Conservation (phyloP, 1,284 basidiomycete species). For the Irpex rosettiformis region DNA sequence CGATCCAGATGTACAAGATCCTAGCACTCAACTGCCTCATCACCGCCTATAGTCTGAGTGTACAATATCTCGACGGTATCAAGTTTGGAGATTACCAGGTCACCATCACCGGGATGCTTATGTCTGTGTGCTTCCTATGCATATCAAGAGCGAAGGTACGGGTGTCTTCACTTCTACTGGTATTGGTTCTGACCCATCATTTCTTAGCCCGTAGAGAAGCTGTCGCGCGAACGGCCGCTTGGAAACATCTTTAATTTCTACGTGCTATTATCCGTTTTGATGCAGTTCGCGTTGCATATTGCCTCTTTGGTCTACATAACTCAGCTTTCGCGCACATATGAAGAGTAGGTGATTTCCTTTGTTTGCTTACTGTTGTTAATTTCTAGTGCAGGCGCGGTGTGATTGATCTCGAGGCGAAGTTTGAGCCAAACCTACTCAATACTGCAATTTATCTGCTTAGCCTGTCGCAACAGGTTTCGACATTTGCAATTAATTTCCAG, state of each 20-base stretch:
- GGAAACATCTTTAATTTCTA: conserved; percentile 96
- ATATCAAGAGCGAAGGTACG: conserved; percentile 93
- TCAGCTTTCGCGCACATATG: conserved; percentile 69
- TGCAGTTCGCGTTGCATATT: conserved; percentile 93
- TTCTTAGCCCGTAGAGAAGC: conserved; percentile 81
- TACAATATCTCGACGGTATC: conserved; percentile 95
- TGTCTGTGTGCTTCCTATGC: conserved; percentile 96
- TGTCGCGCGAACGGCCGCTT: conserved; percentile 86
- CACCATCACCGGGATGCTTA: conserved; percentile 90
- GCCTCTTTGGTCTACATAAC: conserved; percentile 89
- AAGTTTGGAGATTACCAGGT: conserved; percentile 98
- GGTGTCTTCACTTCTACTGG: neutral
- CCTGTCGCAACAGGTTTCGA: conserved; percentile 93
- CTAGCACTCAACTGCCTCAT: conserved; percentile 94
- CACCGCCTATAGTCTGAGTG: conserved; percentile 92
- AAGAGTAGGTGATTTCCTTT: conserved; percentile 54
- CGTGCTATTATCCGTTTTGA: conserved; percentile 83
- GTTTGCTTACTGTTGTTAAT: conserved; percentile 6
- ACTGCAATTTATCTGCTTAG: conserved; percentile 93
- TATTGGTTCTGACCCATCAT: conserved; percentile 1
- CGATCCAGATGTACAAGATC: conserved; percentile 99
- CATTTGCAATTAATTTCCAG: conserved; percentile 96
- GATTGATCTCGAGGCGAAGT: conserved; percentile 93
- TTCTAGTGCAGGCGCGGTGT: conserved; percentile 54
- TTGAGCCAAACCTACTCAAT: conserved; percentile 89